phyloP scores from a whole-genome alignment of 495 filamentous ascomycete genomes.

The Tetracladium setigerum region DNA sequence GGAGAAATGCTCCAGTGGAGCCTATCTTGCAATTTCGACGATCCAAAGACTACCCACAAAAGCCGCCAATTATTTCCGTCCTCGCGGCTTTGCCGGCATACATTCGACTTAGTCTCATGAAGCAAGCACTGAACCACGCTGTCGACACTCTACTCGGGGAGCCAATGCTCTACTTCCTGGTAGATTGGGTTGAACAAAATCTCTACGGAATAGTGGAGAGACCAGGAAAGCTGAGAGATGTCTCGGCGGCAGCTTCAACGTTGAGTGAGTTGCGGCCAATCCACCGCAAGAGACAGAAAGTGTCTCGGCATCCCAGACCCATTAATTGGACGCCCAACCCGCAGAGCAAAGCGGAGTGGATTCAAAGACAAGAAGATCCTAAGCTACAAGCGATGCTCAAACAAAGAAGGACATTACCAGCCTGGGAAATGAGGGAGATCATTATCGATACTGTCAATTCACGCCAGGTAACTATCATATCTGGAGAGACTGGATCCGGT shows the following conservation, averaged over 20 bases:
- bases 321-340: slow-evolving; percentile 36
- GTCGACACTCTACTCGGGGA: slow-evolving; percentile 62
- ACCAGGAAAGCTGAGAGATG: slow-evolving; percentile 75
- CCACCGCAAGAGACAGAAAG: slow-evolving; percentile 23
- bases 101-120: slow-evolving; percentile 82
- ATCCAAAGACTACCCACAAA: slow-evolving; percentile 60
- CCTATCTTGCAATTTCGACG: slow-evolving; percentile 42
- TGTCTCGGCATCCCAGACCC: slow-evolving; percentile 43
- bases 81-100: slow-evolving; percentile 72
- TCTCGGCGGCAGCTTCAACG: slow-evolving; percentile 60
- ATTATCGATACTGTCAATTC: slow-evolving; percentile 65
- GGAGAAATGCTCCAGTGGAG: slow-evolving; percentile 32
- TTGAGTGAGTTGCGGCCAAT: slow-evolving; percentile 37
- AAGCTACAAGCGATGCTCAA: slow-evolving; percentile 63
- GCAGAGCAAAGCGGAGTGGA: slow-evolving; percentile 38
- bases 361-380: slow-evolving; percentile 35
- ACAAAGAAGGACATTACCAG: slow-evolving; percentile 67
- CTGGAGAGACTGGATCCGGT: slow-evolving; percentile 92
- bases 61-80: slow-evolving; percentile 67
- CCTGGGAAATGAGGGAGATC: slow-evolving; percentile 73
- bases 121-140: slow-evolving; percentile 64
- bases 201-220: slow-evolving; percentile 68
- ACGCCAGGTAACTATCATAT: slow-evolving; percentile 89
- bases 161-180: slow-evolving; percentile 79
- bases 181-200: slow-evolving; percentile 83